Evolutionary conservation across 208 protist genomes (phyloP), one percentile per base, ranked within the genome.

Genomic region (Angomonas ambiguus): DNA sequence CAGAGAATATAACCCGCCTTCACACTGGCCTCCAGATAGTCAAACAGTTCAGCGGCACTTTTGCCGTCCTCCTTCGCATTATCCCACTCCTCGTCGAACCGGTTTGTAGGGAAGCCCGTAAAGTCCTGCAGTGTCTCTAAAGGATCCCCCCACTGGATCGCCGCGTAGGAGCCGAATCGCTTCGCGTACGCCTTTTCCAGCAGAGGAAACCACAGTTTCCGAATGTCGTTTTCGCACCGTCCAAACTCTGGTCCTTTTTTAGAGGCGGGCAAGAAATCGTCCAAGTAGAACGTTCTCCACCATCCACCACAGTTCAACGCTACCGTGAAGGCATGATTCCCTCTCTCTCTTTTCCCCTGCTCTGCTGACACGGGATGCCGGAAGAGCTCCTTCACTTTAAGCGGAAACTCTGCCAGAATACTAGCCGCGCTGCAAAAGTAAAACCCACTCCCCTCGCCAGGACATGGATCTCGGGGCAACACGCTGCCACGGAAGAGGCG

Each of bases 151-250:
- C 48, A 79, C 49, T 70, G 61, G 24, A 95, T 87, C 28, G 79
- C 77, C 1, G 79, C 74, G 75, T 92, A 95, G 20, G 77, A 83
- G 35, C 87, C 87, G 70, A 87, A 63, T 20, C 82, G 35, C 74
- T 94, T 96, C 28, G 88, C 88, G 74, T 96, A 94, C 13, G 85
- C 90, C 80, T 95, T 95, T 65, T 95, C 79, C 38, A 93, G 63
- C 27, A 96, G 59, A 11, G 81, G 72, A 22, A 80, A 74, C 90
- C 90, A 96, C 35, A 93, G 60, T 63, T 91, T 76, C 28, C 76
- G 61, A 49, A 73, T 72, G 64, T 91, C 82, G 10, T 78, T 25
- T 0, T 60, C 18, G 63, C 71, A 77, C 22, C 75, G 69, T 4
- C 65, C 77, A 51, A 80, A 74, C 56, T 69, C 57, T 0, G 76